A percentile compares a stretch with the other conserved stretches of the same genome.
phyloP scores from a whole-genome alignment of 805 yeast genomes.

The Suhomyces sp. region DNA sequence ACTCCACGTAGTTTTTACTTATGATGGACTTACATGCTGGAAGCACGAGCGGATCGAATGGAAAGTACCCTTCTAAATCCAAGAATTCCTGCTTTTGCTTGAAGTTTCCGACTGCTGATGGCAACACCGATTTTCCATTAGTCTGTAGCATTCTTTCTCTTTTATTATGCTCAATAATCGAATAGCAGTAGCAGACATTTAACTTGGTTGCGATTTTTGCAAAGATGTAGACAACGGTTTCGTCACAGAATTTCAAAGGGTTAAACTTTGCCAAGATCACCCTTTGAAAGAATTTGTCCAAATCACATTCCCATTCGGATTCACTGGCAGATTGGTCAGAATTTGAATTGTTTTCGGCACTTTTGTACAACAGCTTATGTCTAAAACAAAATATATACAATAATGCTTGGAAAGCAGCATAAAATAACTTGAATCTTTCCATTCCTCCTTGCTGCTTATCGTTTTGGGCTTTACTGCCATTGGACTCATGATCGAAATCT shows the following conservation, averaged over 20 bases:
- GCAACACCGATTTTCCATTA: constrained; percentile 31
- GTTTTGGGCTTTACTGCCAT: constrained; percentile 10
- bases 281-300: constrained; percentile 85
- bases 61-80: constrained; percentile 92
- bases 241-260: constrained; percentile 90
- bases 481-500: constrained; percentile 24
- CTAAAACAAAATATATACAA: constrained; percentile 91
- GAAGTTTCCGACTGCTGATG: constrained; percentile 39
- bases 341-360: constrained; percentile 17
- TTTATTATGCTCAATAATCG: constrained; percentile 87
- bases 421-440: constrained; percentile 87
- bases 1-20: constrained; percentile 60
- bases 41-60: constrained; percentile 87
- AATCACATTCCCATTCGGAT: constrained; percentile 68
- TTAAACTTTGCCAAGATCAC: constrained; percentile 84
- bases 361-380: constrained; percentile 53
- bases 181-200: constrained; percentile 88
- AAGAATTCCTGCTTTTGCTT: constrained; percentile 75
- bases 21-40: constrained; percentile 57
- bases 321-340: constrained; percentile 16
- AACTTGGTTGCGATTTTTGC: constrained; percentile 89
- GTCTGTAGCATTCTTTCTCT: constrained; percentile 57
- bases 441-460: constrained; percentile 57
- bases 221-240: constrained; percentile 88
- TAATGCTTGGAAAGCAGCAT: constrained; percentile 87